Base-by-base conservation (phyloP, 352 stramenopile genomes). In the Globisporangium alternatum region DNA sequence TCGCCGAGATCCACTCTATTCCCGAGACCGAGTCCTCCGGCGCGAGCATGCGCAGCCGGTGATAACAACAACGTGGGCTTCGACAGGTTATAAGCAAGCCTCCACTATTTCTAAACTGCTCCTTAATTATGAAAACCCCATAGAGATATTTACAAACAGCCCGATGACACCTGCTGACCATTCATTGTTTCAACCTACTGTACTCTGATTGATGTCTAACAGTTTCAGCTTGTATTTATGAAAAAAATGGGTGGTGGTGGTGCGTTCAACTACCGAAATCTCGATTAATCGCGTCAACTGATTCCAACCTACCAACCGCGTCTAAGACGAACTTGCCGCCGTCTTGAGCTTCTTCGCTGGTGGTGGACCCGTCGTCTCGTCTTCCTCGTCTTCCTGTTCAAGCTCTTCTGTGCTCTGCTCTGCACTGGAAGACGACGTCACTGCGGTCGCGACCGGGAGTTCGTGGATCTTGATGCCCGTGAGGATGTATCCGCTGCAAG, bases 401-500 rank as follows among this genome's bases (percentile, higher is more conserved):
- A 48, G 43, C 19, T 48, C 43, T 48, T 48, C 43, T 48, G 43
- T 17, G 43, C 43, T 48, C 19, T 48, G 43, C 17, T 48, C 43
- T 48, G 43, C 43, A 48, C 17, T 48, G 17, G 49, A 39, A 7
- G n/a, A n/a, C 35, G 39, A 13, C 3, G 55, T 7, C n/a, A 15
- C 8, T n/a, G 57, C 35, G 15, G 51, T 25, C 22, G 21, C 44
- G 6, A 45, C 28, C 7, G 58, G 31, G 21, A 70, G 44, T 33
- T 85, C 78, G 21, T 77, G 62, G 44, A 98, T 84, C 74, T 98
- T 98, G 54, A 96, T 93, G 5, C 95, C 96, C 6, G 89, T 97
- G 19, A 99, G 75, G 35, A 99, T 74, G 68, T 98, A 99, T 17
- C 96, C 95, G 51, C 95, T 97, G 75, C 91, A 97, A 56, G 96